Evolutionary conservation across 2,329 filamentous ascomycete species (phyloP).

Genomic region (Epichloe uncinata): DNA sequence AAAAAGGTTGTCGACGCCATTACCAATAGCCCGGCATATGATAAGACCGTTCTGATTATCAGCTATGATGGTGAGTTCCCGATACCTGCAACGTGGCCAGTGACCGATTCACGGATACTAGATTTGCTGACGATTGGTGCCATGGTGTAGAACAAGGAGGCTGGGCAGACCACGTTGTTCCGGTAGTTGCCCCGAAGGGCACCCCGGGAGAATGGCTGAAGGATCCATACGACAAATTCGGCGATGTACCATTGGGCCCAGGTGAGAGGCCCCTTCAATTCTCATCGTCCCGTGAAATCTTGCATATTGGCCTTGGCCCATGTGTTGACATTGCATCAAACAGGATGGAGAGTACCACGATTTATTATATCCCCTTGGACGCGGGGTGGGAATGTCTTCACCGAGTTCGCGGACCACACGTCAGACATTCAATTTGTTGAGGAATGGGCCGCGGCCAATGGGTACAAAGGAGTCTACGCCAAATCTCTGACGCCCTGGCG

Average conservation of each 20-base stretch:
- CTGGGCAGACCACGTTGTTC: constrained; percentile 38
- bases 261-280: constrained; percentile 8
- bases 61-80: constrained; percentile 31
- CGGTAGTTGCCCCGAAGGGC: constrained; percentile 31
- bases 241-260: constrained; percentile 15
- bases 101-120: neutral
- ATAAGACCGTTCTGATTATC: constrained; percentile 34
- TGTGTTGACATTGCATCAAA: neutral
- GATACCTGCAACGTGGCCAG: neutral
- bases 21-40: constrained; percentile 32
- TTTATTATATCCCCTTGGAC: constrained; percentile 42
- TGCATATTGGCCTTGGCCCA: too few species aligned
- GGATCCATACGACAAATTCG: constrained; percentile 19
- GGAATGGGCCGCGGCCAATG: constrained; percentile 23
- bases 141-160: constrained; percentile 32
- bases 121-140: neutral
- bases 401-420: constrained; percentile 38
- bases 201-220: constrained; percentile 38
- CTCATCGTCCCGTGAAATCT: too few species aligned
- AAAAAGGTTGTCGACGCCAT: constrained; percentile 38
- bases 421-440: constrained; percentile 41
- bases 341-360: constrained; percentile 33
- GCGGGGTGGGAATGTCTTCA: constrained; percentile 37
- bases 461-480: constrained; percentile 20
- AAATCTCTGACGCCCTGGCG: constrained; percentile 14